phyloP scores from a whole-genome alignment of 148 eudicot species.

The Diospyros kaki region DNA sequence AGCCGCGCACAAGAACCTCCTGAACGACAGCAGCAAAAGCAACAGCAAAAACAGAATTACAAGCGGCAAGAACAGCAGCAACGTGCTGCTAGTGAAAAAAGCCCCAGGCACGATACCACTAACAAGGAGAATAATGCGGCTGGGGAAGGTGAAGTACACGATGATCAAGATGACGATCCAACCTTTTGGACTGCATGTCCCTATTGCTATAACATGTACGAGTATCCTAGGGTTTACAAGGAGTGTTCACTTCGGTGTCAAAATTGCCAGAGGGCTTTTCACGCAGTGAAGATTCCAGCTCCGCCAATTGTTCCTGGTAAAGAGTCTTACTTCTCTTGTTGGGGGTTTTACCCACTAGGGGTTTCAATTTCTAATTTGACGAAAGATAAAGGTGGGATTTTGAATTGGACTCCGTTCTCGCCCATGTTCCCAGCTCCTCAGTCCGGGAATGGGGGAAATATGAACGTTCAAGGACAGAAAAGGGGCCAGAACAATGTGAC shows the following conservation, averaged over 20 bases:
- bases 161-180: conserved; percentile 10
- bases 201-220: conserved; percentile 69
- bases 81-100: conserved; percentile 20
- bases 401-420: conserved; percentile 76
- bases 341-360: conserved; percentile 89
- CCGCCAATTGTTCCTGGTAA: conserved; percentile 40
- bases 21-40: neutral
- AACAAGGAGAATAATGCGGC: conserved; percentile 1
- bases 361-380: conserved; percentile 58
- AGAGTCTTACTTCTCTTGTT: conserved; percentile 56
- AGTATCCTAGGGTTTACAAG: conserved; percentile 52
- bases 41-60: neutral
- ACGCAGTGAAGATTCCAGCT: conserved; percentile 55
- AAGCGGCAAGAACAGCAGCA: conserved; percentile 27
- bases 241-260: conserved; percentile 75
- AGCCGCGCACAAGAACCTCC: conserved; percentile 8
- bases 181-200: conserved; percentile 93
- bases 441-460: conserved; percentile 20
- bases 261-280: conserved; percentile 80
- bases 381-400: conserved; percentile 35
- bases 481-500: conserved; percentile 17
- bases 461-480: conserved; percentile 9
- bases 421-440: conserved; percentile 56
- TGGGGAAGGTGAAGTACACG: conserved; percentile 1
- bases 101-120: conserved; percentile 22